phyloP scores from a whole-genome alignment of 352 stramenopile genomes.

The Phytophthora pini region DNA sequence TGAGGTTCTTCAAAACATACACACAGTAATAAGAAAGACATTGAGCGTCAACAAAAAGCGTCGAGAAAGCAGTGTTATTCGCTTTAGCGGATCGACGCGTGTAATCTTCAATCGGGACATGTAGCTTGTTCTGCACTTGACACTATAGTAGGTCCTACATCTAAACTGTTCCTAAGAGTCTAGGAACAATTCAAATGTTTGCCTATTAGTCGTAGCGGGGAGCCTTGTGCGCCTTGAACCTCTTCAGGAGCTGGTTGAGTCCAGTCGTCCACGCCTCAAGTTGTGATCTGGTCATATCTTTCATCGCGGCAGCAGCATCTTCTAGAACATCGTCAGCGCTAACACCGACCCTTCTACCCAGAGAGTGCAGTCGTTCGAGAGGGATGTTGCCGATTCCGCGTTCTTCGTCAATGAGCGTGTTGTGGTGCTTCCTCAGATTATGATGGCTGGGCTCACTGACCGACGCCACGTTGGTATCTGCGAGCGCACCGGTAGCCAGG shows the following conservation, averaged over 20 bases:
- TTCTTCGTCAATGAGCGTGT: not conserved
- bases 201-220: no score
- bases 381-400: no score
- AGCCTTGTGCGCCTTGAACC: not conserved
- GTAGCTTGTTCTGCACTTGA: not conserved
- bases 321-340: no score
- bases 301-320: no score
- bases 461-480: not conserved
- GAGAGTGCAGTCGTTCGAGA: not conserved
- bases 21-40: no score
- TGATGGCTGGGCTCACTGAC: not conserved
- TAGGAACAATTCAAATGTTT: no score
- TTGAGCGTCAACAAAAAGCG: no score
- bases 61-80: not conserved
- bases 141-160: not conserved
- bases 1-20: no score
- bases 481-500: not conserved
- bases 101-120: not conserved
- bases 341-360: not conserved
- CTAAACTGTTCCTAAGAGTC: no score
- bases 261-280: not conserved
- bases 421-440: not conserved
- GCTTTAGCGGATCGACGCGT: not conserved
- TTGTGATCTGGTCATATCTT: no score
- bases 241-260: not conserved